Percentiles rank a stretch among this genome's conserved stretches.
Conservation (phyloP, 208 protist species). For the Sergeia podlipaevii region DNA sequence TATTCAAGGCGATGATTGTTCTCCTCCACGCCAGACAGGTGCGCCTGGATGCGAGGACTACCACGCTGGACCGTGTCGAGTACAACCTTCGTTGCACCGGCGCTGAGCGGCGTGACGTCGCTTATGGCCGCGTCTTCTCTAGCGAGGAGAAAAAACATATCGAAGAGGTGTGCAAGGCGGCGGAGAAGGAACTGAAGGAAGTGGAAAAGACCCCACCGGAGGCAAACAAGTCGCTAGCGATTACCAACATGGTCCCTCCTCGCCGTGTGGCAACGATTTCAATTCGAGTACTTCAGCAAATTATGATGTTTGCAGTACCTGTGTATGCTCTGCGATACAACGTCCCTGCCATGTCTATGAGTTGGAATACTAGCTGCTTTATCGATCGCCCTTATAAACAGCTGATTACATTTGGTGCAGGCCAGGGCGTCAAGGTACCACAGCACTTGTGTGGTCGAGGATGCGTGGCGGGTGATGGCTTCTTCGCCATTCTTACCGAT, state of each 20-base stretch:
- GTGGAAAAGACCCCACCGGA: constrained; percentile 23
- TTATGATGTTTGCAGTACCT: constrained; percentile 84
- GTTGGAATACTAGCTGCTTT: constrained; percentile 78
- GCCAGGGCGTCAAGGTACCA: constrained; percentile 73
- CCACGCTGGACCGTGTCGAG: constrained; percentile 31
- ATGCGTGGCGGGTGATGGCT: constrained; percentile 80
- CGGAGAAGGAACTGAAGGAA: constrained; percentile 26
- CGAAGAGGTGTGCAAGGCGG: constrained; percentile 13
- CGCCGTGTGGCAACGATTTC: constrained; percentile 36
- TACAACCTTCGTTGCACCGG: constrained; percentile 21
- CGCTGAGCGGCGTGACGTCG: constrained; percentile 24
- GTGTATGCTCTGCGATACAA: constrained; percentile 81
- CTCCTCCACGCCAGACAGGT: constrained; percentile 62
- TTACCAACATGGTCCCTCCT: constrained; percentile 6
- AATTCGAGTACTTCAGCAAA: constrained; percentile 75
- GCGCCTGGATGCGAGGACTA: constrained; percentile 38
- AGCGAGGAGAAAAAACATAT: constrained; percentile 26
- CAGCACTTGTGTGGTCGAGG: constrained; percentile 64
- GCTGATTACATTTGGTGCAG: constrained; percentile 75
- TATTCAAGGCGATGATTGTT: constrained; percentile 66
- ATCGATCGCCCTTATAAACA: constrained; percentile 70
- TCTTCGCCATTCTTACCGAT: constrained; percentile 85
- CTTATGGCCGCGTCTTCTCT: constrained; percentile 20
- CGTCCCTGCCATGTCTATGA: constrained; percentile 89
- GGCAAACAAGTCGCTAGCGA: constrained; percentile 23